Percentiles rank a stretch among this genome's conserved stretches.
Evolutionary conservation across 2,329 filamentous ascomycete genomes (phyloP).

Genomic region (Trichoderma endophyticum): DNA sequence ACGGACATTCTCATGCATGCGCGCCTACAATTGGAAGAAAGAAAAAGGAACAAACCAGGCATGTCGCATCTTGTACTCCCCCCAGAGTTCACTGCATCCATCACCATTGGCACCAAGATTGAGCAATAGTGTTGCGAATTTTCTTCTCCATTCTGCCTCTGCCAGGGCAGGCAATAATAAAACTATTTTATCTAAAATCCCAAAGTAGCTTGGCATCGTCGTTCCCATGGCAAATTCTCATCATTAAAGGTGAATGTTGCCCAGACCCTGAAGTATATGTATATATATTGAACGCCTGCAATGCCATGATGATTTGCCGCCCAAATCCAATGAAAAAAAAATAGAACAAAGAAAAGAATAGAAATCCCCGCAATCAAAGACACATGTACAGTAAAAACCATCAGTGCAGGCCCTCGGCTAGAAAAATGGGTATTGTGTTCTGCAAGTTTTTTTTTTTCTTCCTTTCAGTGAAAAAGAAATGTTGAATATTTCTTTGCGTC

Average conservation of each 20-base stretch:
- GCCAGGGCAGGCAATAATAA: background rate
- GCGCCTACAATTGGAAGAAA: background rate
- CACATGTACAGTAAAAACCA: slow-evolving; percentile 16
- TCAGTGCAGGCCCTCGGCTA: slow-evolving; percentile 13
- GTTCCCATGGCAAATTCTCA: slow-evolving; percentile 5
- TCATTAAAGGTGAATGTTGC: slow-evolving; percentile 4
- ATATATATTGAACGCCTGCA: slow-evolving; percentile 19
- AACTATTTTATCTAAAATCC: slow-evolving; percentile 5
- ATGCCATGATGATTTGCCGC: slow-evolving; percentile 17
- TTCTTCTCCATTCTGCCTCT: background rate
- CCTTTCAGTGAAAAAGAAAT: background rate
- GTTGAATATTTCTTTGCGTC: slow-evolving; percentile 2
- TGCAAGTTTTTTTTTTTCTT: background rate
- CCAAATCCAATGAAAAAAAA: slow-evolving; percentile 1
- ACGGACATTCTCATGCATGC: background rate
- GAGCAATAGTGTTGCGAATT: background rate
- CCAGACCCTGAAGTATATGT: slow-evolving; percentile 16
- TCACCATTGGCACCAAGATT: background rate
- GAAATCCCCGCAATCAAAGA: slow-evolving; percentile 8
- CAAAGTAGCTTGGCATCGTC: slow-evolving; percentile 3
- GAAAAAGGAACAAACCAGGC: background rate
- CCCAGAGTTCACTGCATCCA: background rate
- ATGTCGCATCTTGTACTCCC: background rate
- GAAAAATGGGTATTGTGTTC: slow-evolving; percentile 19
- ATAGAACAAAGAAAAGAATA: background rate